phyloP scores from a whole-genome alignment of 371 early-diverging fungal genomes.

The Lichtheimia corymbifera region DNA sequence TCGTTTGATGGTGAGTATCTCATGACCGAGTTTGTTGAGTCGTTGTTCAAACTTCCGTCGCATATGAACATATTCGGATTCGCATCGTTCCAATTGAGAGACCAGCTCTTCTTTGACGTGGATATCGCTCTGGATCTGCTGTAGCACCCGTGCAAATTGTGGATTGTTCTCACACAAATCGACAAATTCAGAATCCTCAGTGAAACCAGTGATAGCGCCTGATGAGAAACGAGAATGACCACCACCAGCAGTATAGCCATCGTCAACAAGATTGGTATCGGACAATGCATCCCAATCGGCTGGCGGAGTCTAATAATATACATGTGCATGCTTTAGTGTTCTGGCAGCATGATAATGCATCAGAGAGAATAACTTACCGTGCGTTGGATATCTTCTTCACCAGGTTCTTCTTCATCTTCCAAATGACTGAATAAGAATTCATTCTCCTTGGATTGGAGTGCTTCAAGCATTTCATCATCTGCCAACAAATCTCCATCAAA shows the following conservation, averaged over 20 bases:
- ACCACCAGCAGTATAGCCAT: neutral
- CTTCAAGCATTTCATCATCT: constrained; percentile 11
- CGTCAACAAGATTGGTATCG: neutral
- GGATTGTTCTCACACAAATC: constrained; percentile 24
- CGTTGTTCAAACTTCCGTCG: constrained; percentile 71
- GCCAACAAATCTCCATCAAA: constrained; percentile 10
- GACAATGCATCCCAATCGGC: constrained; percentile 8
- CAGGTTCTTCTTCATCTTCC: constrained; percentile 4
- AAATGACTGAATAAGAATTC: constrained; percentile 13
- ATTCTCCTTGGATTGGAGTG: constrained; percentile 17
- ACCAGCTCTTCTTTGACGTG: constrained; percentile 62
- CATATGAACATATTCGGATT: constrained; percentile 56
- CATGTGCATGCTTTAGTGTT: neutral
- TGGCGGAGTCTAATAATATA: constrained; percentile 8
- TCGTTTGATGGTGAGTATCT: constrained; percentile 58
- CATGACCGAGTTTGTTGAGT: constrained; percentile 41
- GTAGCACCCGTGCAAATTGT: constrained; percentile 43
- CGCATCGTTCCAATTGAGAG: constrained; percentile 54
- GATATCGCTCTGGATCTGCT: constrained; percentile 70
- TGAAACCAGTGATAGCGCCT: constrained; percentile 7
- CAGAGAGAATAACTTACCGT: constrained; percentile 1
- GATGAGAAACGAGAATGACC: constrained; percentile 14
- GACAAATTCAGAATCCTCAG: constrained; percentile 8
- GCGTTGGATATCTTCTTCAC: constrained; percentile 7
- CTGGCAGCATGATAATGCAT: constrained; percentile 2